Evolutionary conservation across 2,329 filamentous ascomycete genomes (phyloP), one percentile per base, ranked within the genome.

Genomic region (Trichoderma semiorbis): DNA sequence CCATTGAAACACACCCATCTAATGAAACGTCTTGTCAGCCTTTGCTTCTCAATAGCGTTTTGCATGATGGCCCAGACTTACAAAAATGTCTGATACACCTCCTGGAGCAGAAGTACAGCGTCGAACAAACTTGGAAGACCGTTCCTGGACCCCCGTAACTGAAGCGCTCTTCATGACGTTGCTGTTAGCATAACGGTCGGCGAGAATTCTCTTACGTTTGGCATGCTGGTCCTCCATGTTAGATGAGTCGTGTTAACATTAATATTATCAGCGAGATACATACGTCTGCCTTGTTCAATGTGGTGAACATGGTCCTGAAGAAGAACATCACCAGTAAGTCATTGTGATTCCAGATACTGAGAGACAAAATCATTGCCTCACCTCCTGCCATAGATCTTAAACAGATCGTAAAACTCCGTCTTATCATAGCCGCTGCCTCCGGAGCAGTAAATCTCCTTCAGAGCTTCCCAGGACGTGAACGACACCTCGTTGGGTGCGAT

Each of bases 131-230:
- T 83, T 83, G 43, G 77, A 79, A 0, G 90, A 88, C 7, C 89
- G 83, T 73, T 89, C 84, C 68, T 85, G 80, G 63, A 93, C 89
- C 3, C 88, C 90, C 5, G 83, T 79, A 32, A 92, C 78, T 2
- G 89, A 86, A 3, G 82, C 81, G 5, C 85, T 78, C 34, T 86
- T 86, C 80, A 91, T 85, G 64, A 92, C 82, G 76, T 91, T 92
- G 69, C 87, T 89, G 79, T 92, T 92, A 34, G 90, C 88, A 78
- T 93, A 93, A 34, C 89, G 84, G 76, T 92, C 89, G 1, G 90
- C 90, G 58, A 92, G 83, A 62, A 90, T 82, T 32, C 89, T 85
- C 77, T 90, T 91, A 72, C 89, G 85, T 74, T 85, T 87, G 34
- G 87, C 88, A 76, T 93, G 91, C 87, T 91, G 65, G 11, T 16